Evolutionary conservation across 2,329 filamentous ascomycete genomes (phyloP).

Genomic region (Fusarium temperatum): DNA sequence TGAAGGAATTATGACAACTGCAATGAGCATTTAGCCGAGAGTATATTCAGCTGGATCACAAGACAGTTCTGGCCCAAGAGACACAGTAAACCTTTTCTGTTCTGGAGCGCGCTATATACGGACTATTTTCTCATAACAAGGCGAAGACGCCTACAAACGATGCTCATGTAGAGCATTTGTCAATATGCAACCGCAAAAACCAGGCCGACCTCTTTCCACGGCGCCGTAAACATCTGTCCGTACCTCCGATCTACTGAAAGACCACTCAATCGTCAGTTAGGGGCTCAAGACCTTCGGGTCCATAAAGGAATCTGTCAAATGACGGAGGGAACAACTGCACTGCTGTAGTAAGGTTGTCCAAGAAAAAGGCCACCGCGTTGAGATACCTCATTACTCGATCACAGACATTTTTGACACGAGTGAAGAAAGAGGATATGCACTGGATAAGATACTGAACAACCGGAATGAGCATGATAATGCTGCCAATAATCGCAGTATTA

Average conservation of each 20-base stretch:
- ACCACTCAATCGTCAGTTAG: fast-evolving
- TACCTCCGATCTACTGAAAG: fast-evolving
- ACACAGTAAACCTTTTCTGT: fast-evolving
- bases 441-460: neutral
- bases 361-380: neutral
- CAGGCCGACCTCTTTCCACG: fast-evolving
- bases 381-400: fast-evolving
- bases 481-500: neutral
- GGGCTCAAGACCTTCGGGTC: neutral
- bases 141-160: fast-evolving
- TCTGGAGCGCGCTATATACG: neutral
- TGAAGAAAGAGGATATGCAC: neutral
- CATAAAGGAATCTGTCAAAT: neutral
- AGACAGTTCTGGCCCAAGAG: fast-evolving
- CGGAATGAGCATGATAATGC: neutral
- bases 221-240: fast-evolving
- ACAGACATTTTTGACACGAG: neutral
- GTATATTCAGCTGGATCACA: fast-evolving
- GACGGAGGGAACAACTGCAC: neutral
- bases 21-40: neutral
- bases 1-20: too few species aligned
- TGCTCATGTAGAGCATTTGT: fast-evolving
- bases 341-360: fast-evolving
- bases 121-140: neutral
- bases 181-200: fast-evolving